Base-by-base conservation (phyloP, 2,329 filamentous ascomycete genomes). In the Xylaria multiplex region DNA sequence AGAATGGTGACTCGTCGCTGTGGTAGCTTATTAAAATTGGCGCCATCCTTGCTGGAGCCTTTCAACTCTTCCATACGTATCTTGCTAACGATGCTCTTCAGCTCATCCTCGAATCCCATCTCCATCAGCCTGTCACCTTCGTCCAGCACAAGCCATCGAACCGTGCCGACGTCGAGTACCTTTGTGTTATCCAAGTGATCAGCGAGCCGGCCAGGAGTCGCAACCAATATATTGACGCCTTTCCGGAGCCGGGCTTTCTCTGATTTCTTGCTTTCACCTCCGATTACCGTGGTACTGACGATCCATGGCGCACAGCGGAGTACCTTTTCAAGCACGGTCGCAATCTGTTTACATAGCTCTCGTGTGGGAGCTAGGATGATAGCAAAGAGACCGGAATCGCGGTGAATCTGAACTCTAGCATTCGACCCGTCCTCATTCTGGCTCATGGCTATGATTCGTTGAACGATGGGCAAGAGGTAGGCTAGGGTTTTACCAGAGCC, bases 51-150 rank as follows among this genome's bases (percentile, higher is more conserved):
- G 35, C 87, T 88, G 62, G 85, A 86, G 62, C 86, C 85, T 43
- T 85, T 82, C 22, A 91, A 77, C 35, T 83, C 80, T 62, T 90
- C 85, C 50, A 89, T 81, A 68, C 93, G 90, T 62, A 98, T 87
- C 68, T 91, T 91, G 62, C 88, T 85, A 16, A 99, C 91, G 70
- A 97, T 95, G 67, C 90, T 91, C 75, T 92, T 91, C 66, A 99
- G 88, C 74, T 98, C 95, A 60, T 97, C 90, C 79, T 98, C 96
- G 72, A 99, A 99, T 0, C 96, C 96, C 74, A 98, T 86, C 76
- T 99, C 96, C 95, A 99, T 97, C 77, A 99, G 83, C n/a, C 96
- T 88, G 83, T 99, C 96, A 35, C 96, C 96, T 79, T 99, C 96
- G 74, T 99, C 96, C 6, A 99, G 85, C 2, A 99, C 90, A 27